Evolutionary conservation across 2,329 filamentous ascomycete genomes (phyloP), one percentile per base, ranked within the genome.

Genomic region (Basipetospora chlamydospora): DNA sequence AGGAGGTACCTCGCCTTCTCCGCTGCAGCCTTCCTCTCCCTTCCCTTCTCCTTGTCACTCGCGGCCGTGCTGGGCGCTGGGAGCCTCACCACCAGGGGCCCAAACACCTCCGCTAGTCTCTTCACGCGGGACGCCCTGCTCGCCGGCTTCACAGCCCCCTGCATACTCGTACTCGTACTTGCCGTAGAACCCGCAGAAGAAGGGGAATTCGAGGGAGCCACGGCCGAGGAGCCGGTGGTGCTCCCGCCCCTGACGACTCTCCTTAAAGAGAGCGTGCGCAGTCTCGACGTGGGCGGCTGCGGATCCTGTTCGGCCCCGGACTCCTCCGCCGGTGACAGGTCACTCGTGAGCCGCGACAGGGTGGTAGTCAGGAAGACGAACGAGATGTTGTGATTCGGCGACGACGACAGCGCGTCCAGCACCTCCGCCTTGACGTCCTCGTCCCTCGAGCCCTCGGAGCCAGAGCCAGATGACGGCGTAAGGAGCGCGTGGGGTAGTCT

Each of bases 291-390:
- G 35, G 35, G 26, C n/a, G n/a, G n/a, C n/a, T n/a, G n/a, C n/a
- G n/a, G n/a, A n/a, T n/a, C n/a, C n/a, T n/a, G n/a, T n/a, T n/a
- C n/a, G n/a, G n/a, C n/a, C n/a, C n/a, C n/a, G 15, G n/a, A 10
- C 21, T 22, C 20, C 21, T 35, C 18, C 44, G 28, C 28, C 46
- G 46, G 66, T 28, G 50, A 53, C 5, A 75, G 53, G 38, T 75
- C 70, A 1, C 58, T 52, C 2, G 64, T 59, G 2, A 72, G 57
- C 4, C 65, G 62, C 2, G 64, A 58, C 1, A 95, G 65, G 57
- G 86, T 87, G 7, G 82, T 77, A 0, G 80, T 84, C 12, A 95
- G 61, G 44, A 95, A 86, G 2, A 93, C 81, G 49, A 95, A 93
- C 0, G 81, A 80, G 38, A 94, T 87, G 50, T 85, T 90, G 57